Conservation (phyloP, 495 filamentous ascomycete genomes). For the Neurospora sp. region DNA sequence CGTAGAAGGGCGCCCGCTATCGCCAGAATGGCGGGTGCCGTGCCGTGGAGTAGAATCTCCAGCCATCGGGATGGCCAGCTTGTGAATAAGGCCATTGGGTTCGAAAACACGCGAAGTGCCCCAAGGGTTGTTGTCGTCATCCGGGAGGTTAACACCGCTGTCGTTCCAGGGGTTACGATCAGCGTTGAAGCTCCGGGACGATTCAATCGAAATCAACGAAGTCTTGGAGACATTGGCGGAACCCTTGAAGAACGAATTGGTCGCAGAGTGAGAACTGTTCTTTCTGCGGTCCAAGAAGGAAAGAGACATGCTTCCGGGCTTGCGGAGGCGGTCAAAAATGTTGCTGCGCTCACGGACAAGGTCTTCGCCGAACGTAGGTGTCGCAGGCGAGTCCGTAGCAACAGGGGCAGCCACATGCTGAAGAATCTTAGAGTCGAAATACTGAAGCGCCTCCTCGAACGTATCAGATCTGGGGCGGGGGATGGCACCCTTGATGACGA, state of each 20-base stretch:
- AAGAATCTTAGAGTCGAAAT: constrained; percentile 91
- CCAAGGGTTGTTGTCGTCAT: constrained; percentile 66
- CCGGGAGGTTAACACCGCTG: constrained; percentile 82
- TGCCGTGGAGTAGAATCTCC: constrained; percentile 78
- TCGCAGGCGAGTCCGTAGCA: constrained; percentile 74
- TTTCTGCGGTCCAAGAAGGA: constrained; percentile 86
- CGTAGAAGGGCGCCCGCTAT: constrained; percentile 85
- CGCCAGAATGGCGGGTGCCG: constrained; percentile 68
- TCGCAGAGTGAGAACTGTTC: constrained; percentile 76
- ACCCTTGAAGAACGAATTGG: constrained; percentile 79
- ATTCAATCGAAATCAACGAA: constrained; percentile 87
- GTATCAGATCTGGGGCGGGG: constrained; percentile 96
- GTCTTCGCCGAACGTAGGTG: constrained; percentile 67
- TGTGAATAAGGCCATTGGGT: constrained; percentile 52
- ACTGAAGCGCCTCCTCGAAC: constrained; percentile 91
- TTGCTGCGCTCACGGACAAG: constrained; percentile 64
- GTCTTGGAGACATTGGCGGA: constrained; percentile 91
- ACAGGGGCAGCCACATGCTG: constrained; percentile 78
- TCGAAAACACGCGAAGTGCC: constrained; percentile 46
- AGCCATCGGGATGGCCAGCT: constrained; percentile 52
- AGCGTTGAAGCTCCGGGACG: constrained; percentile 69
- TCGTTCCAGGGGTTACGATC: constrained; percentile 98
- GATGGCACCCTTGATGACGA: constrained; percentile 82
- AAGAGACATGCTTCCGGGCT: constrained; percentile 86
- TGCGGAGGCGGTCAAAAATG: constrained; percentile 74